Evolutionary conservation across 2,329 filamentous ascomycete species (phyloP), one percentile per base, ranked within the genome.

Genomic region (Pleoardoris graminearum): DNA sequence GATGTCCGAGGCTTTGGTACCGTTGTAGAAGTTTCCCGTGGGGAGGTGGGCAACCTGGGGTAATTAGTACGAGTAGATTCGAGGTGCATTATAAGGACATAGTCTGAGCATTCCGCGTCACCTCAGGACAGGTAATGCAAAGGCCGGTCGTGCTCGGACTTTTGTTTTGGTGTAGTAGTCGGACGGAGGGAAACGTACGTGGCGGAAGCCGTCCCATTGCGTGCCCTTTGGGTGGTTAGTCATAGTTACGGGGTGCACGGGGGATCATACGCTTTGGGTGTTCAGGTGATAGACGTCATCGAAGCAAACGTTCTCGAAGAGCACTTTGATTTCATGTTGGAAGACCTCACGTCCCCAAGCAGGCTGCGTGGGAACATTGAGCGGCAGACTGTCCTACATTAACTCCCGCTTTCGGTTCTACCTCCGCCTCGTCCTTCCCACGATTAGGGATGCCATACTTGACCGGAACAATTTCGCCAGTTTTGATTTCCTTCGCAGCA

Each of bases 391-490:
- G 36, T 22, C 7, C 21, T 4, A 3, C 1, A 32, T 69, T 16
- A 63, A 19, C 17, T 8, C 4, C 23, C 30, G 46, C 4, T 38
- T 35, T 6, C 10, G 3, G 10, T 19, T 16, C 14, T n/a, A 14
- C 21, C 3, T 3, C 21, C 11, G 14, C 23, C 8, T 8, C 16
- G 10, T 14, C 25, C 6, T 19, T 8, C 16, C 2, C 8, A 12
- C 16, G 1, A 3, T 32, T 21, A 11, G 4, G 25, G n/a, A 21
- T 2, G 7, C 7, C 68, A 55, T 63, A 80, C 78, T 85, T 80
- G 27, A 84, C 72, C 10, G 80, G 76, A 2, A 84, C 75, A 57
- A 83, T 77, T 46, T 84, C 80, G 12, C 83, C 83, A 3, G 79
- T 81, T 39, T 70, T 70, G 52, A 85, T 83, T 58, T 84, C 81